Conservation (phyloP, 768 basidiomycete genomes). For the Leccinum truebloodii region DNA sequence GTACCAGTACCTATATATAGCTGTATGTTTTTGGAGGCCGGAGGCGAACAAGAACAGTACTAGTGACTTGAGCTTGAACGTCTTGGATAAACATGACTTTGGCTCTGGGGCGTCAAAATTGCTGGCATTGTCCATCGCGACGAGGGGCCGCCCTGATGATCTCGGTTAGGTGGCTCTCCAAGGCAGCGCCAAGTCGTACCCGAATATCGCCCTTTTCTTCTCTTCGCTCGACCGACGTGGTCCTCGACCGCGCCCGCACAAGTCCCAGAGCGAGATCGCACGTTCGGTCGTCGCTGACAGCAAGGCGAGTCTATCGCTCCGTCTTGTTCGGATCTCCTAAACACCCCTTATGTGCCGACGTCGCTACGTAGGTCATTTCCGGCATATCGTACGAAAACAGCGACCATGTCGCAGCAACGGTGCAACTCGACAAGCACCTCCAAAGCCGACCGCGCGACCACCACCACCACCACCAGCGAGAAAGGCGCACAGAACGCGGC, state of each 20-base stretch:
- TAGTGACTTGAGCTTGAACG: no score
- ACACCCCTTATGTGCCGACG: background rate
- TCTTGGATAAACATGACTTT: constrained; percentile 16
- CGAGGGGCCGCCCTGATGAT: constrained; percentile 9
- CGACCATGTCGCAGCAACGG: constrained; percentile 26
- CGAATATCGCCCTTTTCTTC: background rate
- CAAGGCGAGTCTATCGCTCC: constrained; percentile 15
- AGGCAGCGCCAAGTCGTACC: constrained; percentile 3
- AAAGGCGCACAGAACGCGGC: background rate
- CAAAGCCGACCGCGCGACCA: constrained; percentile 31
- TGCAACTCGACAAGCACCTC: constrained; percentile 19
- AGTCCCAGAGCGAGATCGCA: background rate
- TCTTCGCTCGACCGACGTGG: background rate
- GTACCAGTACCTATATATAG: background rate
- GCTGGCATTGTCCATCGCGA: constrained; percentile 15
- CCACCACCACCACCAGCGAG: constrained; percentile 28
- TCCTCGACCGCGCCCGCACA: background rate
- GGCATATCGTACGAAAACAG: background rate
- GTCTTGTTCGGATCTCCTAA: constrained; percentile 1
- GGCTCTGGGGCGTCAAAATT: constrained; percentile 6
- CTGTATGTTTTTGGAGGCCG: no score
- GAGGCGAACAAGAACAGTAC: no score
- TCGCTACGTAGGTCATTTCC: constrained; percentile 15
- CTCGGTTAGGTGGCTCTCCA: constrained; percentile 14
- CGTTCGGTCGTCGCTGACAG: constrained; percentile 3